Evolutionary conservation across 129 eudicot species (phyloP), one percentile per base, ranked within the genome.

Genomic region (Gnaphalium uliginosum): DNA sequence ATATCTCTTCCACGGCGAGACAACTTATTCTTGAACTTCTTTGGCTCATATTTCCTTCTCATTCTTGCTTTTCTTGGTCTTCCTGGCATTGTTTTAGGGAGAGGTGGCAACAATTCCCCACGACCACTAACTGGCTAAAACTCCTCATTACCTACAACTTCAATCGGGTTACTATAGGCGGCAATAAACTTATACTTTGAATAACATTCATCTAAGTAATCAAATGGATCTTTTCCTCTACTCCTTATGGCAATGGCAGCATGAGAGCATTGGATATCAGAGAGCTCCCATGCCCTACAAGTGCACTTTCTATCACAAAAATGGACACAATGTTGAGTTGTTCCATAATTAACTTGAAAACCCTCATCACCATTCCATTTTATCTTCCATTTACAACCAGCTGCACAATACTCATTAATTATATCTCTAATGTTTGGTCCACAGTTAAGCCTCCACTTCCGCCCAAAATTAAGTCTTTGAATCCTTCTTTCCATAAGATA

Each of bases 401-500:
- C 17, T 6, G 61, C 23, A 18, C 24, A 57, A 57, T 57, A 19
- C 19, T 57, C 63, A 18, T 18, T 57, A 23, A 57, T 18, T 57
- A 57, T 57, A 57, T 60, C 35, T 17, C 19, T 61, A 3, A 61
- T 61, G 5, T 61, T 61, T 61, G 66, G 66, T 61, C 67, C 39
- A 26, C 67, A 61, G 11, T 26, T 5, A 61, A 61, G 17, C 66
- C 32, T 60, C 32, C 66, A 60, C 24, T 13, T 60, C 24, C 18
- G 9, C 13, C 6, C 35, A 24, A 60, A 60, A 6, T 25, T 60
- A 5, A 60, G 32, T 14, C 19, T 60, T 60, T 60, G 30, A 60
- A 60, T 60, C 66, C 66, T 60, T 60, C 66, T 60, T 24, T 60
- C 66, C 66, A 60, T 24, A 60, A 60, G 35, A 60, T 60, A 60